These are phyloP conservation scores for Pythium myriotylum DNA, from an alignment of 352 stramenopile genomes.

Conservation along the genomic window DNA sequence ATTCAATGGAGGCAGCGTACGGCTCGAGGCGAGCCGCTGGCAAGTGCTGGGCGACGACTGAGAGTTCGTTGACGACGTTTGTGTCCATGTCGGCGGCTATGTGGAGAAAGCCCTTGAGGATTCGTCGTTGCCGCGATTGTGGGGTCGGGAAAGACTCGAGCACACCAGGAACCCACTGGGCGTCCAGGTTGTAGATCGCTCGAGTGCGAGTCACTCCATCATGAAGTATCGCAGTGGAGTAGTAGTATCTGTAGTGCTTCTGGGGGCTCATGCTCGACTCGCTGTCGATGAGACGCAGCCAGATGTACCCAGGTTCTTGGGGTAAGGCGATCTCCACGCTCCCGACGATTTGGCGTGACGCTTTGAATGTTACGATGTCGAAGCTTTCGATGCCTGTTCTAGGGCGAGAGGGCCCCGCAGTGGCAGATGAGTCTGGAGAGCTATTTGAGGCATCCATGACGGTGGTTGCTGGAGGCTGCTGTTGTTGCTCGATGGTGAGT, in stretches of 20 bases:
- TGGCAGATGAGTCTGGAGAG: background rate
- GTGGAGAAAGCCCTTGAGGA: slow-evolving; percentile 50
- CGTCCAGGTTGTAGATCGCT: slow-evolving; percentile 27
- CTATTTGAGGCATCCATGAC: background rate
- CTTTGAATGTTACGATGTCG: slow-evolving; percentile 35
- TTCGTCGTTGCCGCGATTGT: slow-evolving; percentile 41
- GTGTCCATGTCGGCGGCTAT: slow-evolving; percentile 33
- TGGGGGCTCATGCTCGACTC: background rate
- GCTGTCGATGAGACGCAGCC: slow-evolving; percentile 31
- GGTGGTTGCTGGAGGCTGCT: background rate
- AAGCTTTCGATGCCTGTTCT: slow-evolving; percentile 34
- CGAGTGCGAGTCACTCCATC: slow-evolving; percentile 34
- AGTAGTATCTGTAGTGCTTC: background rate
- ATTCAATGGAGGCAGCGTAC: slow-evolving; percentile 55
- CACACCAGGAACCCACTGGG: slow-evolving; percentile 53
- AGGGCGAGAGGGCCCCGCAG: background rate
- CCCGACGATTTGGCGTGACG: background rate
- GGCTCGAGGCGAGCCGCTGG: slow-evolving; percentile 32
- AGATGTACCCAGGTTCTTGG: slow-evolving; percentile 42
- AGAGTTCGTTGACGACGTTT: slow-evolving; percentile 35
- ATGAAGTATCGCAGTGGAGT: slow-evolving; percentile 41
- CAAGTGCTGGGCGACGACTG: slow-evolving; percentile 49
- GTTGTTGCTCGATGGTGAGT: slow-evolving; percentile 35
- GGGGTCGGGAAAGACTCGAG: slow-evolving; percentile 49
- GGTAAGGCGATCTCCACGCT: slow-evolving; percentile 28